phyloP scores from a whole-genome alignment of 2,329 filamentous ascomycete genomes.

The Paecilomyces variotii region DNA sequence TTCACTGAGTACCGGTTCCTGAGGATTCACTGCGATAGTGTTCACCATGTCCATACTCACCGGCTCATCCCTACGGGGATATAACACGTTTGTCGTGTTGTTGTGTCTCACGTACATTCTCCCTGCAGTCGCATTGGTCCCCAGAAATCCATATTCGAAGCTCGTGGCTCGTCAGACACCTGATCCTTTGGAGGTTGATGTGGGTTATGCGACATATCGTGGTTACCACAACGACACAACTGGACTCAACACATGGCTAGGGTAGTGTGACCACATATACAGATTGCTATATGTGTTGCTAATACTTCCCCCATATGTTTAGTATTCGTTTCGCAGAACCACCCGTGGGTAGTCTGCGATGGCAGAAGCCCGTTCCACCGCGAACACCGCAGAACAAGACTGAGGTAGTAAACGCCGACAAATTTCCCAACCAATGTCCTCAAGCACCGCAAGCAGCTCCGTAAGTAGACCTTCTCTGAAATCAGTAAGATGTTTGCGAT shows the following conservation, averaged over 20 bases:
- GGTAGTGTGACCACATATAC: constrained; percentile 21
- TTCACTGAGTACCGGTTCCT: background rate
- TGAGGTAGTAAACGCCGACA: constrained; percentile 13
- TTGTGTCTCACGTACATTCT: background rate
- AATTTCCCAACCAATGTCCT: constrained; percentile 21
- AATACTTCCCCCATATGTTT: constrained; percentile 6
- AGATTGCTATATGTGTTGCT: background rate
- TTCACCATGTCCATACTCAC: background rate
- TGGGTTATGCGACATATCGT: constrained; percentile 40
- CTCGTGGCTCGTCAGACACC: background rate
- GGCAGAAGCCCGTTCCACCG: constrained; percentile 19
- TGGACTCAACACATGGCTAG: constrained; percentile 38
- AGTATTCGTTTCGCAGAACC: constrained; percentile 29
- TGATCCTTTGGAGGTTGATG: constrained; percentile 27
- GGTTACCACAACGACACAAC: constrained; percentile 33
- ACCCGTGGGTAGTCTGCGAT: constrained; percentile 20
- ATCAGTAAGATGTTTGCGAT: constrained; percentile 6
- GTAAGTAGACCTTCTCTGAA: background rate
- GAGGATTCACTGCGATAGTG: background rate
- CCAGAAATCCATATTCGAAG: background rate
- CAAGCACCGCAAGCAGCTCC: constrained; percentile 15
- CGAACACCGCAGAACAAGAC: constrained; percentile 15
- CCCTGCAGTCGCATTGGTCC: background rate
- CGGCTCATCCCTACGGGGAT: background rate
- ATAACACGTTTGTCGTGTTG: background rate